Conservation (phyloP, 306 rosid species). For the Dryas alaskensis region DNA sequence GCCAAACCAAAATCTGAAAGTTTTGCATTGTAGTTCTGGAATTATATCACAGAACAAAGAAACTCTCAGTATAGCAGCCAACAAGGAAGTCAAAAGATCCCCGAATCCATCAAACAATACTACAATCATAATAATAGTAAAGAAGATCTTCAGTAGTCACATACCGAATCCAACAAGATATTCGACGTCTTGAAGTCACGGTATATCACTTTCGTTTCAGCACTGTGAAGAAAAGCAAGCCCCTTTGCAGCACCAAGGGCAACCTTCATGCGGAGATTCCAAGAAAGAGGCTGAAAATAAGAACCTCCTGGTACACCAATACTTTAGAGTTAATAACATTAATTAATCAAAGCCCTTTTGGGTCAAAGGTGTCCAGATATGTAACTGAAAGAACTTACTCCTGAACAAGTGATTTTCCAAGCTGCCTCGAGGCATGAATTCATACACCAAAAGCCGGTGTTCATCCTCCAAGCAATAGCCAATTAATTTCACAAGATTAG, state of each 20-base stretch:
- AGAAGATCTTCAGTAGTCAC: not conserved
- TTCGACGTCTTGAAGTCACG: slow-evolving; percentile 53
- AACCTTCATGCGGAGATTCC: slow-evolving; percentile 50
- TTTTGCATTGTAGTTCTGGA: slow-evolving; percentile 48
- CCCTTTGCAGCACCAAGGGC: slow-evolving; percentile 57
- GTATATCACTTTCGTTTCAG: slow-evolving; percentile 48
- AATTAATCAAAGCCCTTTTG: not conserved
- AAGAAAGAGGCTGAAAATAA: slow-evolving; percentile 56
- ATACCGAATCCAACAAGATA: slow-evolving; percentile 44
- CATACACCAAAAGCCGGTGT: slow-evolving; percentile 51
- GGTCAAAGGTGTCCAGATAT: not conserved
- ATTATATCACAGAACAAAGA: not conserved
- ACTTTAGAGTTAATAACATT: not conserved
- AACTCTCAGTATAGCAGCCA: not conserved
- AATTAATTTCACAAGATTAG: slow-evolving; percentile 46
- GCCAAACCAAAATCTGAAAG: slow-evolving; percentile 58
- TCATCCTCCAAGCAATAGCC: slow-evolving; percentile 58
- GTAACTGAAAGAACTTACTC: slow-evolving; percentile 29
- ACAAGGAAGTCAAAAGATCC: not conserved
- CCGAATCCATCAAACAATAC: not conserved
- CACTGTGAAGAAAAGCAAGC: slow-evolving; percentile 49
- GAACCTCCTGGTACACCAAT: slow-evolving; percentile 39
- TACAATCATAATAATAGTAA: not conserved
- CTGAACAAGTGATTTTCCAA: slow-evolving; percentile 56
- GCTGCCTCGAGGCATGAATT: slow-evolving; percentile 58